Evolutionary conservation across 2,329 filamentous ascomycete species (phyloP), one percentile per base, ranked within the genome.

Genomic region (Aschersonia sp.): DNA sequence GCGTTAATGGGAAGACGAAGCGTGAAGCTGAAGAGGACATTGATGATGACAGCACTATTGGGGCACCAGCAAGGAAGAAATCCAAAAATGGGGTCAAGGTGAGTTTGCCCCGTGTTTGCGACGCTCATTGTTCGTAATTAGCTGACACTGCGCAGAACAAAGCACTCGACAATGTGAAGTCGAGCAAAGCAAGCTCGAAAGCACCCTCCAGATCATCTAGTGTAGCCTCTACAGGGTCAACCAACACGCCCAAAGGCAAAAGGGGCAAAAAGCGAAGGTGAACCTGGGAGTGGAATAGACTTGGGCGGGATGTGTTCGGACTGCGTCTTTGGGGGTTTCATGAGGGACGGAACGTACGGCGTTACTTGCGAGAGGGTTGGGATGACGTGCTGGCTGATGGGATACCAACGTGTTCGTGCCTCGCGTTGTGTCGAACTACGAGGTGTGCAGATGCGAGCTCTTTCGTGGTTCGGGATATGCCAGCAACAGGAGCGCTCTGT

Each of bases 31-130:
- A 84, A 6, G 87, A 90, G 43, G 87, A 92, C 41, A 87, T 92
- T 46, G 87, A 89, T 48, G 86, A 92, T 56, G 83, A 86, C 50
- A 84, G 81, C 51, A 79, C 89, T 47, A 74, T 92, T 47, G 85
- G 85, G 42, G 80, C 84, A 63, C 81, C 80, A 1, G 87, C 88
- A n/a, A 81, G 82, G 1, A 95, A 94, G 77, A 95, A 94, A 77
- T 75, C 81, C 12, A 94, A 94, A 74, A 87, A 85, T 56, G 82
- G 82, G 47, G 83, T 88, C 51, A 94, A 94, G 78, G 87, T 92
- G 11, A 5, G 40, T 41, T 30, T 45, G 47, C 43, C 10, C 4
- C 22, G 11, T 42, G 31, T 44, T 32, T 22, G 22, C 22, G 22
- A 22, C 22, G 22, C 22, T 22, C 22, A 22, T 22, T 22, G 22